phyloP scores from a whole-genome alignment of 352 stramenopile genomes.

The Peronosclerospora sorghi region DNA sequence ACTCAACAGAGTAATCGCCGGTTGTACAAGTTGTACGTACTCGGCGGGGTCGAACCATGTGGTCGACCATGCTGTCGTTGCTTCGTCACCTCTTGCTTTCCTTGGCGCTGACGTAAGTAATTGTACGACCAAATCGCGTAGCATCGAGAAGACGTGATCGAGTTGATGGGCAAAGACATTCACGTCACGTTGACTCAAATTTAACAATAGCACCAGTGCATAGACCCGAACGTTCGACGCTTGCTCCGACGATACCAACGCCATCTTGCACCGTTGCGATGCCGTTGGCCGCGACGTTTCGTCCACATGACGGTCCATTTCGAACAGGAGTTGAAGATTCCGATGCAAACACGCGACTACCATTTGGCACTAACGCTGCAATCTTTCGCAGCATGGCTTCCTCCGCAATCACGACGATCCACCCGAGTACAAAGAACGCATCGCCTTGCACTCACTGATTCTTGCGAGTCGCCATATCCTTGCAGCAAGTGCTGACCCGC shows the following conservation, averaged over 20 bases:
- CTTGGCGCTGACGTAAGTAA: conserved; percentile 12
- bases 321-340: conserved; percentile 21
- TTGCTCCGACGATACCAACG: conserved; percentile 29
- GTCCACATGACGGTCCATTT: background rate
- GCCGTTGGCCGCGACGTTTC: background rate
- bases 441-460: conserved; percentile 71
- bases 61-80: background rate
- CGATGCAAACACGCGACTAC: conserved; percentile 35
- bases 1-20: conserved; percentile 41
- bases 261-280: conserved; percentile 4
- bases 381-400: conserved; percentile 29
- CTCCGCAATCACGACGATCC: conserved; percentile 60
- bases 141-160: conserved; percentile 20
- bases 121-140: conserved; percentile 23
- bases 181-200: conserved; percentile 51
- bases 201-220: conserved; percentile 60
- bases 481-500: conserved; percentile 53
- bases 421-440: conserved; percentile 63
- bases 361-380: conserved; percentile 27
- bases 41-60: conserved; percentile 22
- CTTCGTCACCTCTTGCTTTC: conserved; percentile 3
- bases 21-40: conserved; percentile 43
- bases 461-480: conserved; percentile 35
- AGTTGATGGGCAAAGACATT: conserved; percentile 21
- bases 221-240: conserved; percentile 62